These are phyloP conservation scores for Elsinoe perseae DNA, from an alignment of 2,329 filamentous ascomycete genomes.

Conservation along the genomic window DNA sequence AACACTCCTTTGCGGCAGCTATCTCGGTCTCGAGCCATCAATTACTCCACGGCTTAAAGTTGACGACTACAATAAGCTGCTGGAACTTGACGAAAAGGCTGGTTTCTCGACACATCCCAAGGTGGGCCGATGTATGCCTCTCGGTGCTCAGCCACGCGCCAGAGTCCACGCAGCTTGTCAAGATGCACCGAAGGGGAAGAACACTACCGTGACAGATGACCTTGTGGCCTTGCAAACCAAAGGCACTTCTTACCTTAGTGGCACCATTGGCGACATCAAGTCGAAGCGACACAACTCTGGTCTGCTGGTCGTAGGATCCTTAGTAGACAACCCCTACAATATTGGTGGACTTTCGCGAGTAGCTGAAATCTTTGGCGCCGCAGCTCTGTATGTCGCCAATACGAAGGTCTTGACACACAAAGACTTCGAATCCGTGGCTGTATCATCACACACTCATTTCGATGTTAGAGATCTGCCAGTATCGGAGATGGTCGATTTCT, in stretches of 20 bases:
- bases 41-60: slow-evolving; percentile 32
- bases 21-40: slow-evolving; percentile 37
- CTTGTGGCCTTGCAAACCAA: slow-evolving; percentile 44
- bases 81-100: slow-evolving; percentile 25
- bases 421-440: slow-evolving; percentile 44
- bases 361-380: slow-evolving; percentile 45
- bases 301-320: slow-evolving; percentile 43
- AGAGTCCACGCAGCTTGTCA: not conserved
- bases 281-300: slow-evolving; percentile 25
- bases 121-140: not conserved
- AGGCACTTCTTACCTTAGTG: slow-evolving; percentile 37
- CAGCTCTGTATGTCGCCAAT: slow-evolving; percentile 37
- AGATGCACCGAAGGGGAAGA: not conserved
- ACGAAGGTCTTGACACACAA: slow-evolving; percentile 37
- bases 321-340: slow-evolving; percentile 45
- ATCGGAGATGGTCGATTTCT: slow-evolving; percentile 28
- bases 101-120: slow-evolving; percentile 13
- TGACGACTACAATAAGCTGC: slow-evolving; percentile 36
- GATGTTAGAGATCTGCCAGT: slow-evolving; percentile 34
- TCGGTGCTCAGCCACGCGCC: not conserved
- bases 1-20: slow-evolving; percentile 40
- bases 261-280: slow-evolving; percentile 24
- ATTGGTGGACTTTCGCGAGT: slow-evolving; percentile 45
- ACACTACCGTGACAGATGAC: slow-evolving; percentile 13
- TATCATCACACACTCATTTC: slow-evolving; percentile 44